These are phyloP conservation scores for Coniosporium apollinis DNA, from an alignment of 495 filamentous ascomycete genomes.

Conservation along the genomic window DNA sequence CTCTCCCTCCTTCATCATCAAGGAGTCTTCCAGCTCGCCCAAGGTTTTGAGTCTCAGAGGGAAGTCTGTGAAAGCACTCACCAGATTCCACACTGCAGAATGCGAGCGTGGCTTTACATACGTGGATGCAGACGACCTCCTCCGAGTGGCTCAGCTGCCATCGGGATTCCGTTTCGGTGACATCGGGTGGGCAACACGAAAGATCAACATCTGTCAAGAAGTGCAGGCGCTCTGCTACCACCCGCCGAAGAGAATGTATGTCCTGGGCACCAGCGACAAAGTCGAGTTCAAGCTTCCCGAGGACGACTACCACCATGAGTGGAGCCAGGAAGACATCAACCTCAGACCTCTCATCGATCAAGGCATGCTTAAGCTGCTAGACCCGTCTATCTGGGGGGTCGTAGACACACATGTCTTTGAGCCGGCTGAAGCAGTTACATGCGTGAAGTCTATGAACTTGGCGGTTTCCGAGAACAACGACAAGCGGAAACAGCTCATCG, in stretches of 20 bases:
- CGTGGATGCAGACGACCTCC: constrained; percentile 44
- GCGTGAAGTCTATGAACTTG: constrained; percentile 65
- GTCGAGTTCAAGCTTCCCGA: constrained; percentile 67
- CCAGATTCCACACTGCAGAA: constrained; percentile 51
- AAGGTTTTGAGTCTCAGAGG: constrained; percentile 55
- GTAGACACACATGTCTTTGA: constrained; percentile 51
- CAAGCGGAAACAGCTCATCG: constrained; percentile 62
- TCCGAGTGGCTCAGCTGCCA: constrained; percentile 53
- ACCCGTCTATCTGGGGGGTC: constrained; percentile 54
- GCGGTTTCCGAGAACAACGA: constrained; percentile 83
- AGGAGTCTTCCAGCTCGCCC: constrained; percentile 55
- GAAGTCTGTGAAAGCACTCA: constrained; percentile 45
- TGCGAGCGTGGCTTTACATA: constrained; percentile 72
- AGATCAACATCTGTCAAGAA: constrained; percentile 50
- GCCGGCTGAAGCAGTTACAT: constrained; percentile 56
- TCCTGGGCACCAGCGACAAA: constrained; percentile 48
- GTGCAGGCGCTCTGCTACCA: constrained; percentile 64
- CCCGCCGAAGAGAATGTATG: constrained; percentile 51
- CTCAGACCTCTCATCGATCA: constrained; percentile 53
- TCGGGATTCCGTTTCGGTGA: constrained; percentile 44
- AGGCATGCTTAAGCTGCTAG: constrained; percentile 55
- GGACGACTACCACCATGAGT: constrained; percentile 65
- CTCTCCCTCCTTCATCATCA: constrained; percentile 64
- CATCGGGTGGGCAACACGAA: constrained; percentile 50
- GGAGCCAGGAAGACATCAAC: constrained; percentile 47